A percentile compares a stretch with the other conserved stretches of the same genome.
These are phyloP conservation scores for Ophiognomonia clavigignenti-juglandacearum DNA, from an alignment of 2,329 filamentous ascomycete genomes.

Conservation along the genomic window DNA sequence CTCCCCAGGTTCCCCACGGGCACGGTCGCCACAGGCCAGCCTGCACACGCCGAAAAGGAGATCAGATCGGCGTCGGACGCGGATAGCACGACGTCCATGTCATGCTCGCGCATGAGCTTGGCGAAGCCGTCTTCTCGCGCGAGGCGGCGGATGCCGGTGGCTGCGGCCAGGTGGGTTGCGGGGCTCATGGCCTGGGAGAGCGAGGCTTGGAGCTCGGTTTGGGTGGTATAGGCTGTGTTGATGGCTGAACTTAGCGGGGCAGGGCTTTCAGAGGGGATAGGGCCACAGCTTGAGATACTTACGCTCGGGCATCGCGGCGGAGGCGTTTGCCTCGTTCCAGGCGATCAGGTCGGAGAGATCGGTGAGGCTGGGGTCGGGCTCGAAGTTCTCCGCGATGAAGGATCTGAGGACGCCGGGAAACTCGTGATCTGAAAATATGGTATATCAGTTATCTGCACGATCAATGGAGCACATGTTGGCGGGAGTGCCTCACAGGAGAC, in stretches of 20 bases:
- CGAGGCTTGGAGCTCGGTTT: slow-evolving; percentile 15
- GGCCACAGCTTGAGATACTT: neutral
- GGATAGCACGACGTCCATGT: slow-evolving; percentile 19
- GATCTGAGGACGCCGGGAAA: slow-evolving; percentile 9
- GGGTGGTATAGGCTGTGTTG: slow-evolving; percentile 9
- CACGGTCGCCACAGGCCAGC: slow-evolving; percentile 24
- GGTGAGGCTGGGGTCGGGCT: slow-evolving; percentile 11
- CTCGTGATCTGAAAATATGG: slow-evolving; percentile 11
- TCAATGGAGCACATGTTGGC: neutral
- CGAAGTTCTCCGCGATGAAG: slow-evolving; percentile 15
- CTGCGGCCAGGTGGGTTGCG: slow-evolving; percentile 9
- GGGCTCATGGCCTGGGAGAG: slow-evolving; percentile 13
- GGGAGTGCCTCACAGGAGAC: slow-evolving; percentile 15
- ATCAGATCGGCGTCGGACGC: slow-evolving; percentile 18
- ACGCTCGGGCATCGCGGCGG: slow-evolving; percentile 18
- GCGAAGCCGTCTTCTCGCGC: slow-evolving; percentile 14
- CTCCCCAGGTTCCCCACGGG: slow-evolving; percentile 20
- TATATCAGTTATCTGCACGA: neutral
- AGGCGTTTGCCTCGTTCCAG: slow-evolving; percentile 20
- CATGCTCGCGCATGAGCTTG: slow-evolving; percentile 10
- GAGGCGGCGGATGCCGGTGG: slow-evolving; percentile 5
- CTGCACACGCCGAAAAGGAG: slow-evolving; percentile 18
- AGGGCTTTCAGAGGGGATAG: neutral
- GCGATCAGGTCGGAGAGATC: slow-evolving; percentile 19
- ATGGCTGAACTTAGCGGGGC: neutral